Base-by-base conservation (phyloP, 345 rosid species). In the Brassica incana region DNA sequence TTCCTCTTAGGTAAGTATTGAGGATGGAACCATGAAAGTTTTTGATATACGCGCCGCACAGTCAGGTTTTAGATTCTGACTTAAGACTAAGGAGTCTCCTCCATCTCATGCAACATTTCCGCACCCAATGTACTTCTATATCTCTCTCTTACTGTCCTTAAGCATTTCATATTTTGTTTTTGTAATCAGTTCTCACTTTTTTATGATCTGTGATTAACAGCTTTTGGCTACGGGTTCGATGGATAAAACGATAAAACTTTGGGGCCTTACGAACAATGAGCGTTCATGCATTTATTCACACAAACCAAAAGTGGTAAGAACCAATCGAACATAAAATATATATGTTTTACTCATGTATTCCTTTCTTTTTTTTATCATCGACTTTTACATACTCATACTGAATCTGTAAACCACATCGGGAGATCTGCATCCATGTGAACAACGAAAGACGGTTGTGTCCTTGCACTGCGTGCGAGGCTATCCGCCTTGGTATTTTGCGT, bases 11-110 rank as follows among this genome's bases (percentile, higher is more conserved):
- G 98, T 85, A 77, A 89, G 97, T 83, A 94, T 94, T 43, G 93
- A 92, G 69, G 92, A 94, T 92, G 98, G 98, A 83, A 88, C 94
- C 0, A 86, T 92, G 67, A 88, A 85, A 79, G 98, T 97, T 72
- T 94, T 86, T 73, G 90, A 86, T 80, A 77, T 87, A 64, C 85
- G 90, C 6, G 75, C 88, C 0, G 95, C 90, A 25, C 84, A 82
- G 56, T 82, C 97, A 45, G 89, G 88, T 80, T 77, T 77, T 85
- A 81, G 65, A 80, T 67, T 72, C 91, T 18, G 80, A 84, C 61
- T 71, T 84, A 33, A 84, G 65, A 90, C 88, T 89, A 90, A 87
- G 96, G 93, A 78, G 96, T 88, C 84, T 85, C 92, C 81, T 40
- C 89, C 5, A 66, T 90, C 15, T 81, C 93, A 25, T 94, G 87